Evolutionary conservation across 176 grass and related monocot species (phyloP).

Genomic region (Rhipidocladum racemiflorum): DNA sequence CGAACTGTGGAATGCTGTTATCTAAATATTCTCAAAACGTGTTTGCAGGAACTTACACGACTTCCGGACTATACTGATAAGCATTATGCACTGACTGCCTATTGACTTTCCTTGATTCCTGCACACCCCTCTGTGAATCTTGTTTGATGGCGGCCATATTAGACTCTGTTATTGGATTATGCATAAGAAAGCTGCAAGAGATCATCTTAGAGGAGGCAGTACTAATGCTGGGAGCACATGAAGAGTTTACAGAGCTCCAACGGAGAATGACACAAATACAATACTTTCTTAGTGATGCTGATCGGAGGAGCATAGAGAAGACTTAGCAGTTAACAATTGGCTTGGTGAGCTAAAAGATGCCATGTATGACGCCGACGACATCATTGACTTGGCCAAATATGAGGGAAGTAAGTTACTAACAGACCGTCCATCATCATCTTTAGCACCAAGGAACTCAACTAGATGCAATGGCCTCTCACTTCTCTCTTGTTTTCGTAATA

Average conservation of each 20-base stretch:
- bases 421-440: not conserved
- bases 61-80: too few relatives aligned
- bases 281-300: slow-evolving; percentile 12
- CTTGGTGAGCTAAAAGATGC: slow-evolving; percentile 39
- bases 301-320: slow-evolving; percentile 19
- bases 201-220: slow-evolving; percentile 10
- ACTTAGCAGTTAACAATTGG: slow-evolving; percentile 28
- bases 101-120: too few relatives aligned
- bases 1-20: too few relatives aligned
- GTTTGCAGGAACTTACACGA: too few relatives aligned
- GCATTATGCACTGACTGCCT: too few relatives aligned
- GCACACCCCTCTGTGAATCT: too few relatives aligned
- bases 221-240: slow-evolving; percentile 5
- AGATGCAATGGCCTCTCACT: not conserved
- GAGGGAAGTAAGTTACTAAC: slow-evolving; percentile 13
- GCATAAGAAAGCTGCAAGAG: not conserved
- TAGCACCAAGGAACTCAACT: not conserved
- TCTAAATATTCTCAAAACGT: too few relatives aligned
- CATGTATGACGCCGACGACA: slow-evolving; percentile 45
- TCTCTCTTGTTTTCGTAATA: not conserved
- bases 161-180: slow-evolving; percentile 11
- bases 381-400: slow-evolving; percentile 29
- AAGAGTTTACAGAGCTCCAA: slow-evolving; percentile 15
- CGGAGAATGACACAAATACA: slow-evolving; percentile 4
- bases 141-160: slow-evolving; percentile 28